These are phyloP conservation scores for Chromosphaera perkinsii DNA, from an alignment of 208 protist genomes.

Conservation along the genomic window DNA sequence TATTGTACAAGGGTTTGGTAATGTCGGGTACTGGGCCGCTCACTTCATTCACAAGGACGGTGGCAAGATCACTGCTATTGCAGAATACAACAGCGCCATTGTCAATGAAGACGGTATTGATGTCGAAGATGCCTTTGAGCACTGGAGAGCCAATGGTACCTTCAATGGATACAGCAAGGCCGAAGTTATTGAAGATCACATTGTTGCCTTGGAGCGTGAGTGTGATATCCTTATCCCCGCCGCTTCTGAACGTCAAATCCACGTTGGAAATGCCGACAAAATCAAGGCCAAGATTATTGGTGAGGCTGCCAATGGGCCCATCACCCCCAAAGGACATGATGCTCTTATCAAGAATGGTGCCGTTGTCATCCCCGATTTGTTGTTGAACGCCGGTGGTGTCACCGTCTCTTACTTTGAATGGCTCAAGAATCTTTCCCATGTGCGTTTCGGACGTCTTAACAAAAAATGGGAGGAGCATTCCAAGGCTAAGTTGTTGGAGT, in stretches of 20 bases:
- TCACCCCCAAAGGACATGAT: constrained; percentile 54
- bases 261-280: constrained; percentile 52
- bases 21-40: constrained; percentile 59
- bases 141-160: constrained; percentile 21
- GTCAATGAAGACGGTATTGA: constrained; percentile 34
- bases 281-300: constrained; percentile 63
- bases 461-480: constrained; percentile 58
- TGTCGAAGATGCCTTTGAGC: constrained; percentile 3
- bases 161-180: constrained; percentile 59
- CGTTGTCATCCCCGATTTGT: constrained; percentile 68
- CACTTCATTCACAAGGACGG: constrained; percentile 65
- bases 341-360: constrained; percentile 52
- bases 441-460: constrained; percentile 67
- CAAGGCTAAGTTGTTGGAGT: constrained; percentile 51
- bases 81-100: constrained; percentile 58
- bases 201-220: constrained; percentile 43
- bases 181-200: constrained; percentile 22
- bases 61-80: constrained; percentile 61
- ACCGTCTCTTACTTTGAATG: constrained; percentile 77
- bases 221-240: constrained; percentile 75
- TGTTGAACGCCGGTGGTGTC: constrained; percentile 73
- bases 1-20: constrained; percentile 71
- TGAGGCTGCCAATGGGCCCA: constrained; percentile 71
- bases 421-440: constrained; percentile 75
- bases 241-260: constrained; percentile 64